phyloP scores from a whole-genome alignment of 768 basidiomycete species.

The Lyophyllum shimeji region DNA sequence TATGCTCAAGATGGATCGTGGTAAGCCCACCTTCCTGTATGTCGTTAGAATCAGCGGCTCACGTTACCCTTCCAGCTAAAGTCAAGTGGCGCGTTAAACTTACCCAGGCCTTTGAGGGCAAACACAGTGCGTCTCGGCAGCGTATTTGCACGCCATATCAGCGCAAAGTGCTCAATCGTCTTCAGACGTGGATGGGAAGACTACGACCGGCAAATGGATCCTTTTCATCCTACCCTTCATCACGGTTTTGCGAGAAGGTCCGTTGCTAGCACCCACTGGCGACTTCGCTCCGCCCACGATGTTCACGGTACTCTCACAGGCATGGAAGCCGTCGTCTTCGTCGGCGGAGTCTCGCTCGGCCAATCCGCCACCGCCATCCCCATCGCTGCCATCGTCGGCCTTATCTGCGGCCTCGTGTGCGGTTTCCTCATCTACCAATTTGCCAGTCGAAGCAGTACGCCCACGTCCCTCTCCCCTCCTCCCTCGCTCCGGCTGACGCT shows the following conservation, averaged over 20 bases:
- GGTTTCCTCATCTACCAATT: slow-evolving; percentile 82
- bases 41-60: not conserved
- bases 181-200: slow-evolving; percentile 44
- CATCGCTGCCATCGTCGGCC: slow-evolving; percentile 83
- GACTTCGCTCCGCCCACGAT: not conserved
- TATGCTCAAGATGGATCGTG: slow-evolving; percentile 93
- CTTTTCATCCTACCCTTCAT: slow-evolving; percentile 89
- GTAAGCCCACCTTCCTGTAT: slow-evolving; percentile 21
- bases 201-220: slow-evolving; percentile 74
- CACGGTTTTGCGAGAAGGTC: slow-evolving; percentile 91
- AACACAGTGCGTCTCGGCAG: slow-evolving; percentile 16
- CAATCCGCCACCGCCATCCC: slow-evolving; percentile 84
- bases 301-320: slow-evolving; percentile 33
- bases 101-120: slow-evolving; percentile 66
- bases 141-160: too few species aligned
- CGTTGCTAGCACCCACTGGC: not conserved
- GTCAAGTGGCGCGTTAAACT: slow-evolving; percentile 95
- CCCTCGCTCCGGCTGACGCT: not conserved
- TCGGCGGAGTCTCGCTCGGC: slow-evolving; percentile 89
- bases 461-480: not conserved
- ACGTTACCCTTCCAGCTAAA: slow-evolving; percentile 49
- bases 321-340: slow-evolving; percentile 90
- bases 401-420: slow-evolving; percentile 71
- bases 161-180: too few species aligned
- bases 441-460: slow-evolving; percentile 68